Conservation (phyloP, 208 protist species). For the Leishmania gerbilli region DNA sequence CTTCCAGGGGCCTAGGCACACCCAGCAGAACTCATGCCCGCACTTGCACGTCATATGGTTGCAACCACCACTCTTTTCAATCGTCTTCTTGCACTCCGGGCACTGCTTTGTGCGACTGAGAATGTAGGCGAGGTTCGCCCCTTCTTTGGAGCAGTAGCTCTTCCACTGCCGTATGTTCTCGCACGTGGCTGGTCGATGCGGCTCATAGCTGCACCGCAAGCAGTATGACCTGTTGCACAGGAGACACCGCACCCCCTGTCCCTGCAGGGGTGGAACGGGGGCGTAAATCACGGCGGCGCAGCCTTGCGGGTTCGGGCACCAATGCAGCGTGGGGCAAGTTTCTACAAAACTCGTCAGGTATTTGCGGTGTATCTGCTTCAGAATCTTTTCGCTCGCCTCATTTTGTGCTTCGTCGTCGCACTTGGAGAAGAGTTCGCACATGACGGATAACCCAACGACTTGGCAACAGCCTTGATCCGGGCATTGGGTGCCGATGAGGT, state of each 20-base stretch:
- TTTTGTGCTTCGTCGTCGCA: neutral
- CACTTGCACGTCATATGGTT: slow-evolving; percentile 93
- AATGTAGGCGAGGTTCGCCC: slow-evolving; percentile 59
- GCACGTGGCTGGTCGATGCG: slow-evolving; percentile 63
- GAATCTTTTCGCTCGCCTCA: neutral
- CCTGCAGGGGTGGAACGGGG: slow-evolving; percentile 37
- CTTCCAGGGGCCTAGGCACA: slow-evolving; percentile 71
- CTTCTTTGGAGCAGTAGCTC: slow-evolving; percentile 46
- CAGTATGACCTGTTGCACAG: slow-evolving; percentile 53
- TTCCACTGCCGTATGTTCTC: slow-evolving; percentile 50
- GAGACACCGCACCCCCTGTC: slow-evolving; percentile 48
- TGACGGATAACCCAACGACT: slow-evolving; percentile 25
- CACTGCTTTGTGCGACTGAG: slow-evolving; percentile 73
- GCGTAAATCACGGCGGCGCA: slow-evolving; percentile 64
- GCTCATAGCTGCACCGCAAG: slow-evolving; percentile 40
- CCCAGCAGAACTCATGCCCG: slow-evolving; percentile 86
- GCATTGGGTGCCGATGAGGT: slow-evolving; percentile 29
- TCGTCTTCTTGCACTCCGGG: slow-evolving; percentile 65
- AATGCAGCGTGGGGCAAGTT: slow-evolving; percentile 47
- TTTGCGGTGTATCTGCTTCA: slow-evolving; percentile 25
- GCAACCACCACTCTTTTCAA: slow-evolving; percentile 94
- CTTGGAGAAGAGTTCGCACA: slow-evolving; percentile 20
- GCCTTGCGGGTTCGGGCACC: slow-evolving; percentile 63
- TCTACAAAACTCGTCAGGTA: slow-evolving; percentile 31
- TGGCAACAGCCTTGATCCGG: slow-evolving; percentile 27